Evolutionary conservation across 305 asterid genomes (phyloP).

Genomic region (Fraxinus albicans): DNA sequence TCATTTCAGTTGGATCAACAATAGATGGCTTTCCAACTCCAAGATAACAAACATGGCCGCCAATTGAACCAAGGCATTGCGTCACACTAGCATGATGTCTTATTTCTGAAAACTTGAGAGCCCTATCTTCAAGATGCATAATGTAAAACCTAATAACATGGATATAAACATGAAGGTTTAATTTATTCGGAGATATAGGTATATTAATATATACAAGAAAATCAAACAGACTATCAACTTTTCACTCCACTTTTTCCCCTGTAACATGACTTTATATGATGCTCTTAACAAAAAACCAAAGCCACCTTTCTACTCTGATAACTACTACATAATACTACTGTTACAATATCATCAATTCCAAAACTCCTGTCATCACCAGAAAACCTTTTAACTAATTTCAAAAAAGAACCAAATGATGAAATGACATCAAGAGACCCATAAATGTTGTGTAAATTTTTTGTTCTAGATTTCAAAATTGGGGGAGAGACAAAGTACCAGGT

Average conservation of each 20-base stretch:
- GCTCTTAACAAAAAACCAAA: not conserved
- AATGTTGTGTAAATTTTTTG: not conserved
- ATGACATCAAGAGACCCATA: not conserved
- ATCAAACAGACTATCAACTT: not conserved
- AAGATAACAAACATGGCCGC: slow-evolving; percentile 80
- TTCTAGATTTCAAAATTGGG: not conserved
- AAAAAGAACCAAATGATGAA: not conserved
- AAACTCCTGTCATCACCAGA: not conserved
- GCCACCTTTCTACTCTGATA: not conserved
- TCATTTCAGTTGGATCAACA: slow-evolving; percentile 37
- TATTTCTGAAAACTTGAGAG: slow-evolving; percentile 58
- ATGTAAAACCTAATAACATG: slow-evolving; percentile 58
- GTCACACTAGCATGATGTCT: slow-evolving; percentile 89
- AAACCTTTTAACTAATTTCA: not conserved
- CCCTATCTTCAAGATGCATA: slow-evolving; percentile 65
- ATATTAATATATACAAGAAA: not conserved
- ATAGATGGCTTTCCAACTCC: slow-evolving; percentile 81
- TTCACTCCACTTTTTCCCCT: not conserved
- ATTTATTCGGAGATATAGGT: not conserved
- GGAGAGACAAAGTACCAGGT: not conserved
- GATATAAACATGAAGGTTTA: not conserved
- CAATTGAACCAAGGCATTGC: slow-evolving; percentile 83
- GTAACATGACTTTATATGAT: not conserved
- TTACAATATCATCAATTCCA: not conserved
- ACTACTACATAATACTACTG: not conserved